phyloP scores from a whole-genome alignment of 2,329 filamentous ascomycete genomes.

The Epichloe elymi region DNA sequence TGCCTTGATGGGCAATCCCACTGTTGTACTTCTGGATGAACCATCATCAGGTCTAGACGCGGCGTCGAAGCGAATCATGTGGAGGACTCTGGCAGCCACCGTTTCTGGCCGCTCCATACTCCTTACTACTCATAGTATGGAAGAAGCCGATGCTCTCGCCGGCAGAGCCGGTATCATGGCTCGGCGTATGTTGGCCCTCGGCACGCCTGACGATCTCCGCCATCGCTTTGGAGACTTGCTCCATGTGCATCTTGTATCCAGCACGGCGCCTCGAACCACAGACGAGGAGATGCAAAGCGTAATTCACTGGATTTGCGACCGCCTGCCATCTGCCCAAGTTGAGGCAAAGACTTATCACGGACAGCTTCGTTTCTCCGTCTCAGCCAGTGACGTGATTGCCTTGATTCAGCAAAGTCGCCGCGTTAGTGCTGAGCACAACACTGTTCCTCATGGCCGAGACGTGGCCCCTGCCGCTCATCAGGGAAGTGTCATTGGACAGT shows the following conservation, averaged over 20 bases:
- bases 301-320: conserved; percentile 48
- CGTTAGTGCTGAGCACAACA: not conserved
- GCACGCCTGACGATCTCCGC: conserved; percentile 59
- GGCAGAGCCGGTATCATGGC: conserved; percentile 77
- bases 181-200: conserved; percentile 71
- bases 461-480: conserved; percentile 17
- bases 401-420: conserved; percentile 5
- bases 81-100: conserved; percentile 66
- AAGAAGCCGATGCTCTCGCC: conserved; percentile 83
- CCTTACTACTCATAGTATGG: conserved; percentile 89
- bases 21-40: conserved; percentile 78
- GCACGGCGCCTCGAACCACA: conserved; percentile 58
- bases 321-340: conserved; percentile 52
- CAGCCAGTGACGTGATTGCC: conserved; percentile 30
- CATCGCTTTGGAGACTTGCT: conserved; percentile 64
- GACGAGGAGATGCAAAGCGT: conserved; percentile 55
- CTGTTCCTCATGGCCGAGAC: conserved; percentile 1
- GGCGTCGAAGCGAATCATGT: conserved; percentile 84
- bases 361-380: conserved; percentile 73
- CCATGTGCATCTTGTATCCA: conserved; percentile 70
- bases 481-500: conserved; percentile 44
- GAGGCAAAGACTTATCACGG: conserved; percentile 71
- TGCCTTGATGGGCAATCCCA: conserved; percentile 83
- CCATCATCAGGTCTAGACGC: conserved; percentile 83
- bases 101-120: conserved; percentile 69